Conservation (phyloP, 2,329 filamentous ascomycete species). For the Fusarium equiseti region DNA sequence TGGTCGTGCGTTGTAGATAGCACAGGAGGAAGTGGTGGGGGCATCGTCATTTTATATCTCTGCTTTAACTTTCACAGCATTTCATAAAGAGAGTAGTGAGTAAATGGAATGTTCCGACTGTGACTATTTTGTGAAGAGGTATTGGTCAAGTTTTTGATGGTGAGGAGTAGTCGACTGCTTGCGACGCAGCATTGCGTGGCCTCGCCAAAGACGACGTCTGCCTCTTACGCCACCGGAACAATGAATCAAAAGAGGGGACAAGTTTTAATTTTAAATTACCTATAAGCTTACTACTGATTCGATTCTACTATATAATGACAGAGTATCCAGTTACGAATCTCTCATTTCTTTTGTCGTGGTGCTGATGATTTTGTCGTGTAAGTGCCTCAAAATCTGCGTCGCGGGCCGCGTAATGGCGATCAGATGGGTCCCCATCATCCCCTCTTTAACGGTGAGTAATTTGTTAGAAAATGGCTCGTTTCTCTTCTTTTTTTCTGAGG, state of each 20-base stretch:
- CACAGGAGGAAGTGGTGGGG: constrained; percentile 41
- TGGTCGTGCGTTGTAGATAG: constrained; percentile 42
- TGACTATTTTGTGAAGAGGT: neutral
- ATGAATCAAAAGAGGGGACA: neutral
- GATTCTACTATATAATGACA: neutral
- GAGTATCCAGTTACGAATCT: neutral
- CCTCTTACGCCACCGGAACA: constrained; percentile 39
- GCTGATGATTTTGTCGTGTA: constrained; percentile 4
- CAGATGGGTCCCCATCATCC: constrained; percentile 25
- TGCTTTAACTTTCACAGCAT: constrained; percentile 4
- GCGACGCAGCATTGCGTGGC: constrained; percentile 54
- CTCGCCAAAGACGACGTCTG: constrained; percentile 46
- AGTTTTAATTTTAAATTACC: neutral
- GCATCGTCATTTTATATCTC: constrained; percentile 41
- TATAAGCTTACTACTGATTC: neutral
- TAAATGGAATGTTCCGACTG: neutral
- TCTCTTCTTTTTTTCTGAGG: neutral
- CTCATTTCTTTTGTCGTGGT: neutral
- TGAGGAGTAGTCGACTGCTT: constrained; percentile 8
- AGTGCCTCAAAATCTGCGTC: constrained; percentile 25
- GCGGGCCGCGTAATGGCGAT: constrained; percentile 33
- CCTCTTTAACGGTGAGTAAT: constrained; percentile 13
- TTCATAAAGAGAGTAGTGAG: neutral
- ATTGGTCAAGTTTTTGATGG: constrained; percentile 27
- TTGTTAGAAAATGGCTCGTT: constrained; percentile 10